A percentile compares a stretch with the other conserved stretches of the same genome.
Evolutionary conservation across 306 rosid genomes (phyloP).

Genomic region (Trifolium repens): DNA sequence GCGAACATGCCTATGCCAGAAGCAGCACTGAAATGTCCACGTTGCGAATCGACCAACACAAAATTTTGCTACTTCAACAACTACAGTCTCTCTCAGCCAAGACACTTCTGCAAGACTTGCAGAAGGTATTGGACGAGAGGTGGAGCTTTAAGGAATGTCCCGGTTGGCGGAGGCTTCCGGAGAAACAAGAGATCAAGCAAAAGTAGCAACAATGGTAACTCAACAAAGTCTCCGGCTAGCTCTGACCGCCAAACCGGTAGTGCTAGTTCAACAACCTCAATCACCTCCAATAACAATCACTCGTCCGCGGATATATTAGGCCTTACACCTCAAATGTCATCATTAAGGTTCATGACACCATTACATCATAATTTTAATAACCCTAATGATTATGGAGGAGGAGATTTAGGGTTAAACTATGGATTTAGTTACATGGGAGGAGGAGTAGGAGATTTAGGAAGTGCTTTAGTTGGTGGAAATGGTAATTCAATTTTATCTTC

Average conservation of each 20-base stretch:
- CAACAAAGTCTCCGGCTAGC: slow-evolving; percentile 68
- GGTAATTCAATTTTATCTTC: slow-evolving; percentile 18
- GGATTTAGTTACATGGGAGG: slow-evolving; percentile 40
- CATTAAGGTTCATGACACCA: slow-evolving; percentile 61
- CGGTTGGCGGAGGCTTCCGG: slow-evolving; percentile 90
- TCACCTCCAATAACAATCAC: slow-evolving; percentile 40
- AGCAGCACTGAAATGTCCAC: slow-evolving; percentile 69
- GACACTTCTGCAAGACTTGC: slow-evolving; percentile 94
- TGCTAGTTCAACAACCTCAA: slow-evolving; percentile 44
- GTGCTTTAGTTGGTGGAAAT: slow-evolving; percentile 42
- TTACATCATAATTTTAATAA: slow-evolving; percentile 51
- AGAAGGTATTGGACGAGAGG: slow-evolving; percentile 93
- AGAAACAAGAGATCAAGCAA: slow-evolving; percentile 72
- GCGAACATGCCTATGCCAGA: slow-evolving; percentile 82
- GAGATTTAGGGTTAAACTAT: slow-evolving; percentile 64
- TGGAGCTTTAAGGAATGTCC: slow-evolving; percentile 75
- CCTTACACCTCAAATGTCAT: slow-evolving; percentile 47
- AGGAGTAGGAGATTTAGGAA: slow-evolving; percentile 58
- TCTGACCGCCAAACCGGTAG: slow-evolving; percentile 55
- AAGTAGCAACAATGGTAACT: slow-evolving; percentile 45
- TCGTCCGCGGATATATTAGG: slow-evolving; percentile 49
- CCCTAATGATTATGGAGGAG: slow-evolving; percentile 35
- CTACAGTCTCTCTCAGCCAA: slow-evolving; percentile 87
- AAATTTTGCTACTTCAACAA: slow-evolving; percentile 92
- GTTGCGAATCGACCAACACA: slow-evolving; percentile 85